These are phyloP conservation scores for Euphorbia pulcherrima DNA, from an alignment of 345 rosid genomes.

Conservation along the genomic window DNA sequence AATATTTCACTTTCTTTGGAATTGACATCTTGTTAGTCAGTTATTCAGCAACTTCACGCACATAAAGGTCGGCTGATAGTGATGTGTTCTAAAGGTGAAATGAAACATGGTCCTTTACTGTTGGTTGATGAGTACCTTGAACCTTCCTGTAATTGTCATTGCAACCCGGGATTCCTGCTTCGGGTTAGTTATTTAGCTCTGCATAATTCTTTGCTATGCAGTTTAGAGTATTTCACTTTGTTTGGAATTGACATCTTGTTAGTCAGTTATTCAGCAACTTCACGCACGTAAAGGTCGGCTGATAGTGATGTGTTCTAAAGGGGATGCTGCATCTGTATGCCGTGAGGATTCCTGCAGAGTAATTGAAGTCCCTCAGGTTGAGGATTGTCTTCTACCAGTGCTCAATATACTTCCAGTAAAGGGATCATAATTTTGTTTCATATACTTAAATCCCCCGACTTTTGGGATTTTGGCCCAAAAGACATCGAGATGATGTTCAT, in stretches of 20 bases:
- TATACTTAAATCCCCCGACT: neutral
- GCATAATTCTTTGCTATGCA: neutral
- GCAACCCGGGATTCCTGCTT: slow-evolving; percentile 89
- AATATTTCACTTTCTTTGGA: neutral
- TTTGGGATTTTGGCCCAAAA: too few species aligned
- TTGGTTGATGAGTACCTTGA: slow-evolving; percentile 92
- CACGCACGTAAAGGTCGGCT: slow-evolving; percentile 82
- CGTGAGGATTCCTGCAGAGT: slow-evolving; percentile 67
- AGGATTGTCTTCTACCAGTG: slow-evolving; percentile 94
- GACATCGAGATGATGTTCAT: too few species aligned
- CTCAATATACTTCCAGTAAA: slow-evolving; percentile 75
- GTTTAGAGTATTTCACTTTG: neutral
- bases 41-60: slow-evolving; percentile 92
- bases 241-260: too few species aligned
- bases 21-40: slow-evolving; percentile 51
- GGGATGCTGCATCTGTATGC: slow-evolving; percentile 74
- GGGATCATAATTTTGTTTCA: slow-evolving; percentile 28
- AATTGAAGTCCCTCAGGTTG: slow-evolving; percentile 83
- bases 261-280: slow-evolving; percentile 93
- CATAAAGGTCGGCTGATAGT: slow-evolving; percentile 82
- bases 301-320: slow-evolving; percentile 77
- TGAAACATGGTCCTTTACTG: slow-evolving; percentile 98
- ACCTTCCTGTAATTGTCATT: slow-evolving; percentile 71
- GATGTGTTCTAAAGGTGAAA: slow-evolving; percentile 81
- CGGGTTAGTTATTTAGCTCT: slow-evolving; percentile 49